These are phyloP conservation scores for Yamadazyma sp. DNA, from an alignment of 805 yeast species.

Conservation along the genomic window DNA sequence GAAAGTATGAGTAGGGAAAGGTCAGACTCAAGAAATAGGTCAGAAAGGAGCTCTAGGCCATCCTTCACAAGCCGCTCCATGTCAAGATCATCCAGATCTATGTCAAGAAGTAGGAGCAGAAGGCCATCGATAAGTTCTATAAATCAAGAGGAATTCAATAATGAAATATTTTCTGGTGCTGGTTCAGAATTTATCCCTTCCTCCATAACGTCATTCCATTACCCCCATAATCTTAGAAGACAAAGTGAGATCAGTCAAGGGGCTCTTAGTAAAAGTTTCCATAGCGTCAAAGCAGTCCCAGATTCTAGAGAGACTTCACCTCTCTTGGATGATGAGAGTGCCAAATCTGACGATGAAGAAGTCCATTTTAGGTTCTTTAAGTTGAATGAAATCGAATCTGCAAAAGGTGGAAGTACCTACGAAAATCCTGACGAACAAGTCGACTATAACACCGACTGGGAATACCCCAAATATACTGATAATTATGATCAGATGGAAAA, in stretches of 20 bases:
- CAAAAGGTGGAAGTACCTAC: conserved; percentile 83
- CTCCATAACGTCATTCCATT: conserved; percentile 74
- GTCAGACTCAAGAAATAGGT: background rate
- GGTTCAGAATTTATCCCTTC: conserved; percentile 74
- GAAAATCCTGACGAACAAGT: conserved; percentile 55
- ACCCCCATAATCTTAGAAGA: conserved; percentile 49
- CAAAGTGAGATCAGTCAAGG: conserved; percentile 2
- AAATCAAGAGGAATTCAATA: conserved; percentile 37
- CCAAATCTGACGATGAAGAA: conserved; percentile 29
- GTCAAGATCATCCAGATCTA: background rate
- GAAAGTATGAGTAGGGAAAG: background rate
- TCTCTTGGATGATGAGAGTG: conserved; percentile 24
- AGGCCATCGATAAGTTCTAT: conserved; percentile 29
- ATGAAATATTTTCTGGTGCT: conserved; percentile 76
- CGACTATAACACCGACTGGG: conserved; percentile 77
- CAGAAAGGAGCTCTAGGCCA: conserved; percentile 3
- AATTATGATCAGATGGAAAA: conserved; percentile 17
- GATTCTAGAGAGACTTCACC: conserved; percentile 34
- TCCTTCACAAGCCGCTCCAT: conserved; percentile 1
- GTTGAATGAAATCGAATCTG: conserved; percentile 75
- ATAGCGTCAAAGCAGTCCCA: no score
- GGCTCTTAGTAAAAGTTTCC: conserved; percentile 12
- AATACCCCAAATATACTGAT: conserved; percentile 51
- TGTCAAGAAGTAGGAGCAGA: conserved; percentile 1
- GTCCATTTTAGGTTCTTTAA: conserved; percentile 76